phyloP scores from a whole-genome alignment of 2,329 filamentous ascomycete genomes.

The Fusarium sp. region DNA sequence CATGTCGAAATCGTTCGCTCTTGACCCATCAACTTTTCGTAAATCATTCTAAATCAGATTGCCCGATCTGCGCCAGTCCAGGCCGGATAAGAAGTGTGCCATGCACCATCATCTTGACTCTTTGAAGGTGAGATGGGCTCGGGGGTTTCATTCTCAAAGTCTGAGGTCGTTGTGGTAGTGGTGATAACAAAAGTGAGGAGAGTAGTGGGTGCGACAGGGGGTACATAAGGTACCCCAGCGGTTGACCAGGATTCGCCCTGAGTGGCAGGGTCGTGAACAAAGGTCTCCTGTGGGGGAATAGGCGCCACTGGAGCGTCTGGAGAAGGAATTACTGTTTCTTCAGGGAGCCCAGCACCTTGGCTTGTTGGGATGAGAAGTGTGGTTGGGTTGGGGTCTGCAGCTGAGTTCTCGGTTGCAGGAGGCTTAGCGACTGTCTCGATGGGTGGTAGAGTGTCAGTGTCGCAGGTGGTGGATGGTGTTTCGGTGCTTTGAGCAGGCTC shows the following conservation, averaged over 20 bases:
- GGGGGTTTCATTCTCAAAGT: constrained; percentile 6
- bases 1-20: neutral
- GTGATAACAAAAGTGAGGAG: constrained; percentile 17
- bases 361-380: constrained; percentile 25
- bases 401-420: constrained; percentile 6
- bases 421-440: constrained; percentile 18
- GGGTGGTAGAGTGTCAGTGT: neutral
- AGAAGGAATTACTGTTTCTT: constrained; percentile 16
- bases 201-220: constrained; percentile 30
- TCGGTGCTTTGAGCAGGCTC: neutral
- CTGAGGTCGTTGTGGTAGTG: constrained; percentile 26
- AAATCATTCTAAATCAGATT: constrained; percentile 21
- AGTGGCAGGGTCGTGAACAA: constrained; percentile 6
- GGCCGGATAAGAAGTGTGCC: constrained; percentile 61
- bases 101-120: constrained; percentile 58
- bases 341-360: constrained; percentile 1
- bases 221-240: constrained; percentile 4
- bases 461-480: neutral
- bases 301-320: constrained; percentile 7
- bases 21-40: constrained; percentile 14
- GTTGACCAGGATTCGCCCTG: constrained; percentile 24
- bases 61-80: constrained; percentile 56
- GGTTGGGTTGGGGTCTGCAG: constrained; percentile 6
- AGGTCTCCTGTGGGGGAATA: constrained; percentile 19
- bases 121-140: constrained; percentile 40